Evolutionary conservation across 2,329 filamentous ascomycete species (phyloP).

Genomic region (Fusarium dimerum): DNA sequence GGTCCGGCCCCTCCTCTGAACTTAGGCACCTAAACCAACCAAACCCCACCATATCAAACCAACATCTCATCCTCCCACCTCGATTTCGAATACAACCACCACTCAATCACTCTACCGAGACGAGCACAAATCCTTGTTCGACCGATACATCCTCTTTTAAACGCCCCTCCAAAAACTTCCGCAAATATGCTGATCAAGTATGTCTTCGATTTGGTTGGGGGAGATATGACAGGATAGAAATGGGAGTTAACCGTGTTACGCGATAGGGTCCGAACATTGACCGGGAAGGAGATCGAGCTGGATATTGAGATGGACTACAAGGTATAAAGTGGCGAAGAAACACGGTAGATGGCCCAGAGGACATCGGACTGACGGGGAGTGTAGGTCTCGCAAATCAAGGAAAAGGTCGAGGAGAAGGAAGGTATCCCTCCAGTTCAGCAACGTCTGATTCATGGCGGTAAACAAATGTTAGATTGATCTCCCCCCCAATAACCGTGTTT

Average conservation of each 20-base stretch:
- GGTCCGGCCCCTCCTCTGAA: slow-evolving; percentile 16
- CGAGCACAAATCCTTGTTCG: not conserved
- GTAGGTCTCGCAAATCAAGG: slow-evolving; percentile 94
- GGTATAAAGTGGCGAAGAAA: slow-evolving; percentile 47
- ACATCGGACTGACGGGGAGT: slow-evolving; percentile 10
- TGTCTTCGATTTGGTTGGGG: slow-evolving; percentile 12
- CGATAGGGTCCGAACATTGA: slow-evolving; percentile 88
- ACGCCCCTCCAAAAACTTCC: slow-evolving; percentile 3
- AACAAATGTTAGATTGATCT: slow-evolving; percentile 76
- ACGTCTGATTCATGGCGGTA: slow-evolving; percentile 92
- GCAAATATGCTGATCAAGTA: slow-evolving; percentile 54
- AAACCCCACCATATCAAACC: slow-evolving; percentile 26
- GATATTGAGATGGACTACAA: slow-evolving; percentile 95
- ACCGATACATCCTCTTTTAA: not conserved
- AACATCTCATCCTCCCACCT: slow-evolving; percentile 5
- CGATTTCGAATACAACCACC: not conserved
- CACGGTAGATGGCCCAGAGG: not conserved
- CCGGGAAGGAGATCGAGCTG: slow-evolving; percentile 98
- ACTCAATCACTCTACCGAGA: slow-evolving; percentile 7
- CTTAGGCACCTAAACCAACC: slow-evolving; percentile 6
- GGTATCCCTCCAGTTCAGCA: slow-evolving; percentile 97
- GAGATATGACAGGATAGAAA: slow-evolving; percentile 5
- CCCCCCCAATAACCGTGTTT: not conserved
- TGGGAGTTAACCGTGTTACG: slow-evolving; percentile 20
- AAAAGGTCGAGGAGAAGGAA: slow-evolving; percentile 98